A percentile compares a stretch with the other conserved stretches of the same genome.
phyloP scores from a whole-genome alignment of 805 yeast species.

The Zygosaccharomyces rouxii region DNA sequence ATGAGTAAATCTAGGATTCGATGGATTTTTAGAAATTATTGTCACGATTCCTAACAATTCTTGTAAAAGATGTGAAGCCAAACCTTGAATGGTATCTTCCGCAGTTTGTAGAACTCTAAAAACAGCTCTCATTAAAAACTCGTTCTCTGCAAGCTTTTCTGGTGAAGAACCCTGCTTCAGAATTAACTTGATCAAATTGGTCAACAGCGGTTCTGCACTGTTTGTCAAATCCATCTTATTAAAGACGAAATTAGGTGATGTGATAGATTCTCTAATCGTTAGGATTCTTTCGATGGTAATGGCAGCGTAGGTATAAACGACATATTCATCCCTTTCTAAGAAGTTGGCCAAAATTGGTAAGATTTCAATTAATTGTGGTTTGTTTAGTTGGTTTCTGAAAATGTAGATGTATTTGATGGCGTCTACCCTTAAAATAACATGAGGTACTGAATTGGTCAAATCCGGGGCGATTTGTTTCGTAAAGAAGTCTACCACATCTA shows the following conservation, averaged over 20 bases:
- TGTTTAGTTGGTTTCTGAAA: slow-evolving; percentile 89
- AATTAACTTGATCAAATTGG: slow-evolving; percentile 63
- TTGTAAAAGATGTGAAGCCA: slow-evolving; percentile 46
- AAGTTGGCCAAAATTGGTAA: slow-evolving; percentile 74
- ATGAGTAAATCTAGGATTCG: slow-evolving; percentile 91
- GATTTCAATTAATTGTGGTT: slow-evolving; percentile 72
- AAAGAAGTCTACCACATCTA: slow-evolving; percentile 86
- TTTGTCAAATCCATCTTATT: slow-evolving; percentile 67
- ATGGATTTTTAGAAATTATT: slow-evolving; percentile 80
- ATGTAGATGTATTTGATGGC: slow-evolving; percentile 87
- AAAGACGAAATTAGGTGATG: slow-evolving; percentile 58
- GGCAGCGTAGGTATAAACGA: slow-evolving; percentile 89
- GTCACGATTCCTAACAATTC: slow-evolving; percentile 67
- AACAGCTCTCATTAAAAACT: slow-evolving; percentile 81
- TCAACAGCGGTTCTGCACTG: slow-evolving; percentile 56
- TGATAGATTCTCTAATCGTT: slow-evolving; percentile 56
- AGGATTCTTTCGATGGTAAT: slow-evolving; percentile 86
- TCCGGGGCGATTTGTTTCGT: slow-evolving; percentile 77
- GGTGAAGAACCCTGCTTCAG: slow-evolving; percentile 60
- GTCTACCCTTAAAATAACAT: slow-evolving; percentile 82
- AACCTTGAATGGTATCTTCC: slow-evolving; percentile 54
- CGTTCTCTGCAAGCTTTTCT: slow-evolving; percentile 92
- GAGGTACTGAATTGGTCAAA: slow-evolving; percentile 51
- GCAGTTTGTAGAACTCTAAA: slow-evolving; percentile 77
- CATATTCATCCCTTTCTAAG: slow-evolving; percentile 61